Evolutionary conservation across 352 stramenopile genomes (phyloP).

Genomic region (Elongisporangium senticosum): DNA sequence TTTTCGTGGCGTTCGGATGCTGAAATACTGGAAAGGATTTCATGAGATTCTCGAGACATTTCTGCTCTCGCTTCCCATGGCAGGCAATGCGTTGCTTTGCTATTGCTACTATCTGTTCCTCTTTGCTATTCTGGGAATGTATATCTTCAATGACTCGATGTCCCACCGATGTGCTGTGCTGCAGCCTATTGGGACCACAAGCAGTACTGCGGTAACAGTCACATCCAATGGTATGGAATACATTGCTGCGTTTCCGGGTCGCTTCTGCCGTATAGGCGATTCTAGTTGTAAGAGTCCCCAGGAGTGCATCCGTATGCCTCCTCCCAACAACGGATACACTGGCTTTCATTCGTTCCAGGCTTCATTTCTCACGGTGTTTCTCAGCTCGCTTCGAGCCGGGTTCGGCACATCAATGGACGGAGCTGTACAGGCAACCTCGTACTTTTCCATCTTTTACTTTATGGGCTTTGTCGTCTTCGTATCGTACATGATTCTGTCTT

Average conservation of each 20-base stretch:
- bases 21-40: conserved; percentile 75
- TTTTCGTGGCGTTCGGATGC: conserved; percentile 61
- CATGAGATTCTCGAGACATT: conserved; percentile 80
- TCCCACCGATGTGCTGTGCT: conserved; percentile 60
- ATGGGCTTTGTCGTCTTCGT: conserved; percentile 78
- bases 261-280: conserved; percentile 41
- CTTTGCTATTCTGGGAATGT: conserved; percentile 83
- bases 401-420: conserved; percentile 75
- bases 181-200: conserved; percentile 16
- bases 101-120: conserved; percentile 86
- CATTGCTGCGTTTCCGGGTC: conserved; percentile 37
- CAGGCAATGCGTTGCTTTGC: conserved; percentile 61
- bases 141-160: conserved; percentile 80
- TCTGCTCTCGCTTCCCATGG: conserved; percentile 62
- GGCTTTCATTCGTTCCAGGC: conserved; percentile 82
- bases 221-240: conserved; percentile 28
- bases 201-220: conserved; percentile 6
- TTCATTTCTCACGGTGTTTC: conserved; percentile 75
- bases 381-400: conserved; percentile 71
- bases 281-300: conserved; percentile 28
- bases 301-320: conserved; percentile 49
- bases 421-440: conserved; percentile 63
- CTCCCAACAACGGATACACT: conserved; percentile 69
- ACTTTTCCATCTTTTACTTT: conserved; percentile 76
- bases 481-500: conserved; percentile 79